Evolutionary conservation across 768 basidiomycete genomes (phyloP), one percentile per base, ranked within the genome.

Genomic region (Mycena alexandri): DNA sequence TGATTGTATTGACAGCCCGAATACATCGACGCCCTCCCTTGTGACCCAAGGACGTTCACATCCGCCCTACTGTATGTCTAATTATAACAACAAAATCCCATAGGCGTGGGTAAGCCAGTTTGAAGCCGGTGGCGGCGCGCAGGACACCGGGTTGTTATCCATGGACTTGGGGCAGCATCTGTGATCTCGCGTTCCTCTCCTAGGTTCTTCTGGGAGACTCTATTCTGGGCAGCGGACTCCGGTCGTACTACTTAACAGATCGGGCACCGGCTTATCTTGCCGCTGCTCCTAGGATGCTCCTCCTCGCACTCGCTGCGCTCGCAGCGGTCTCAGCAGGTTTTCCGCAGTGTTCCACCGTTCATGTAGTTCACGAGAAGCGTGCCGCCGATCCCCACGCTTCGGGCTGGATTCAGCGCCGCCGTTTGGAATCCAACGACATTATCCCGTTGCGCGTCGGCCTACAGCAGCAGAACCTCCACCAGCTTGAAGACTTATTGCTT

Each of bases 371-470:
- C 60, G 83, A 84, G 71, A 80, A 75, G 60, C 83, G 82, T 59
- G 74, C 74, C 17, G 68, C 48, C 14, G 69, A 75, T 3, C 83
- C 82, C 11, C 12, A 58, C 8, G 74, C 38, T 16, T 24, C 59
- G 3, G 63, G 74, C 3, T 86, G 81, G 85, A 44, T 41, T 0
- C 61, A 70, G 4, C 56, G 75, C 19, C 75, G 78, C 34, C 79
- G 75, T 5, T 74, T 79, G 22, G 70, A 79, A 41, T 22, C 80
- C 11, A 63, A 76, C 47, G 73, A 75, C 21, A 63, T 77, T 3
- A 65, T 86, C 29, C 85, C 85, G 13, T 74, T 86, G 41, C 83
- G 84, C 51, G 80, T 86, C 47, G 85, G 84, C 0, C 79, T 86
- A 7, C 68, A 70, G 9, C 85, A 86, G 71, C 73, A 72, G 47